phyloP scores from a whole-genome alignment of 1,139 yeast species.

The Sugiyamaella pinicola region DNA sequence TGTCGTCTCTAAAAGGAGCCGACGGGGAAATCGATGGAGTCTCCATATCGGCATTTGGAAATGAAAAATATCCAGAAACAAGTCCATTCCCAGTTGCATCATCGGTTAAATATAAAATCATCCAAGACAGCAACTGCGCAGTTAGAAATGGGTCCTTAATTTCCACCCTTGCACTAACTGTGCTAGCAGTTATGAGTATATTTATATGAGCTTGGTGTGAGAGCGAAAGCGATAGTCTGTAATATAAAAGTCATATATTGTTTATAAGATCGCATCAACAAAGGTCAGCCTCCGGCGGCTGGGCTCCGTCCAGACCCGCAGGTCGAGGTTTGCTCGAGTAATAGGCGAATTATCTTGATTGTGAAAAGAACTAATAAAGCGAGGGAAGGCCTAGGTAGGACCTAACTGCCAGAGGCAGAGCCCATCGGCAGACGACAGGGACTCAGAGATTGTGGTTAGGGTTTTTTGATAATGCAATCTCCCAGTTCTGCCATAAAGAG shows the following conservation, averaged over 20 bases:
- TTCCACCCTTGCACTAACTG: neutral
- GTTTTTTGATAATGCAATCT: neutral
- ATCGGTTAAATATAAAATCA: conserved; percentile 9
- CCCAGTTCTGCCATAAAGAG: neutral
- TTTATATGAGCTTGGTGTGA: neutral
- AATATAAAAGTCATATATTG: neutral
- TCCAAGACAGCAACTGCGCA: neutral
- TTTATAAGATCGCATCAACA: neutral
- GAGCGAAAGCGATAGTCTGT: neutral
- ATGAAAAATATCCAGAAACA: conserved; percentile 5
- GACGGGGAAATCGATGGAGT: neutral
- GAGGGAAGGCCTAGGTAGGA: too few relatives aligned
- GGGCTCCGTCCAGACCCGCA: too few relatives aligned
- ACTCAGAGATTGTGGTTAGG: conserved; percentile 14
- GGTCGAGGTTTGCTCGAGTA: too few relatives aligned
- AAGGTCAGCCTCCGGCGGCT: conserved; percentile 5
- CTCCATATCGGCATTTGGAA: conserved; percentile 7
- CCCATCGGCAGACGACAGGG: neutral
- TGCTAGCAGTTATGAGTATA: neutral
- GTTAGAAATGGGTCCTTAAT: neutral
- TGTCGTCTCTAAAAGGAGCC: conserved; percentile 4
- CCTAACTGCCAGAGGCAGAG: neutral
- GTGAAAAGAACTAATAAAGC: too few relatives aligned
- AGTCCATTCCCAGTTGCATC: conserved; percentile 18
- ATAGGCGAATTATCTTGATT: too few relatives aligned